phyloP scores from a whole-genome alignment of 495 filamentous ascomycete species.

The Aspergillus taichungensis region DNA sequence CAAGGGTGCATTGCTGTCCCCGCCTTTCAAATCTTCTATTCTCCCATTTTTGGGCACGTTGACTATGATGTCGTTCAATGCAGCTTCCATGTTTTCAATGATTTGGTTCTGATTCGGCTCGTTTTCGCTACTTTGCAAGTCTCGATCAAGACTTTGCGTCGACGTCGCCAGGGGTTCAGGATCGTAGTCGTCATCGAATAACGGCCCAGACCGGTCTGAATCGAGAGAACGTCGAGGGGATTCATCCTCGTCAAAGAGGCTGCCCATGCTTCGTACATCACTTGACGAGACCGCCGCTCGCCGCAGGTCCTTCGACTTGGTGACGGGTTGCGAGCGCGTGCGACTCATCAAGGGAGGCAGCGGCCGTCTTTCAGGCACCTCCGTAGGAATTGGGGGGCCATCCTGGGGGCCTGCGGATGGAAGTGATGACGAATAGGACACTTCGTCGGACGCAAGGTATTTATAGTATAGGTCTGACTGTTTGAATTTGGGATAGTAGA shows the following conservation, averaged over 20 bases:
- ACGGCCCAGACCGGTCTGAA: slow-evolving; percentile 41
- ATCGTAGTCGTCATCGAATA: slow-evolving; percentile 62
- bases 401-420: slow-evolving; percentile 15
- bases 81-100: slow-evolving; percentile 89
- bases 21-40: slow-evolving; percentile 52
- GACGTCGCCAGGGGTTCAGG: slow-evolving; percentile 54
- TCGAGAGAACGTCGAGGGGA: slow-evolving; percentile 50
- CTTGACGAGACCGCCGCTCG: slow-evolving; percentile 49
- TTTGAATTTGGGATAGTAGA: slow-evolving; percentile 77
- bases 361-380: slow-evolving; percentile 28
- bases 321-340: slow-evolving; percentile 30
- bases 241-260: slow-evolving; percentile 38
- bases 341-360: slow-evolving; percentile 35
- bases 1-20: slow-evolving; percentile 37
- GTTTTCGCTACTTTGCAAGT: slow-evolving; percentile 40
- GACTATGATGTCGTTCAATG: slow-evolving; percentile 91
- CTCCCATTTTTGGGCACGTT: slow-evolving; percentile 58
- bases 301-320: slow-evolving; percentile 40
- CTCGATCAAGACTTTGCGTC: slow-evolving; percentile 45
- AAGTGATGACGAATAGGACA: slow-evolving; percentile 36
- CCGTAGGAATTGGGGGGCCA: slow-evolving; percentile 18
- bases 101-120: slow-evolving; percentile 44
- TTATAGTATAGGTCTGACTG: slow-evolving; percentile 92
- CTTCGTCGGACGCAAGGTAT: slow-evolving; percentile 82
- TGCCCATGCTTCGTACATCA: slow-evolving; percentile 39